Evolutionary conservation across 805 yeast genomes (phyloP), one percentile per base, ranked within the genome.

Genomic region (Myxozyma melibiosi): DNA sequence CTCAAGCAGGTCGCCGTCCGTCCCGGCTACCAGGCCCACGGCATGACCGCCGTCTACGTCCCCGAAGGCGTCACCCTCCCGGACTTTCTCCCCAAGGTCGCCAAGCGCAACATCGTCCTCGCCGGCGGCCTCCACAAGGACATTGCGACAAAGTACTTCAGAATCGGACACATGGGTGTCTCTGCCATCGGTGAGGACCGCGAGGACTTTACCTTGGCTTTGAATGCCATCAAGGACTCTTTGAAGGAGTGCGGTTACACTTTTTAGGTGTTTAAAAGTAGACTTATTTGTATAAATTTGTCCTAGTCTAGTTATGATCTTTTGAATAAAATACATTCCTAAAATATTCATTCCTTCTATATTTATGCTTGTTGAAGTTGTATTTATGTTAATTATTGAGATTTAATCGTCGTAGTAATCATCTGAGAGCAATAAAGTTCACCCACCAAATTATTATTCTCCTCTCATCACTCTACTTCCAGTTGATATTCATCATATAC

Each of bases 131-230:
- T 91, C 63, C 92, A 88, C 75, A 84, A 83, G 72, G 89, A 84
- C 24, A 83, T 90, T 67, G 85, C 83, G 45, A 80, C 86, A 57
- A 84, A 86, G 71, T 91, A 91, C 76, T 88, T 92, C 77, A 83
- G 98, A 74, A 84, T 91, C 58, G 98, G 98, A 34, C 98, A 91
- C 75, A 92, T 92, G 98, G 97, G 97, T 62, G 84, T 83, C 57
- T 80, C 90, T 45, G 88, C 85, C 11, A 74, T 81, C 57, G 83
- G 84, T 65, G 77, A 74, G 37, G 73, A 75, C 53, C 75, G 82
- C 59, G 78, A 78, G 33, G 87, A 85, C 69, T 71, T 85, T 28
- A 81, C 79, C 55, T 70, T 70, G 53, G 81, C 80, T 38, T 74
- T 78, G 57, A 69, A 72, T 30, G 80, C 79, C 27, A 74, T 83